Conservation (phyloP, 2,329 filamentous ascomycete genomes). For the Pyricularia sp. region DNA sequence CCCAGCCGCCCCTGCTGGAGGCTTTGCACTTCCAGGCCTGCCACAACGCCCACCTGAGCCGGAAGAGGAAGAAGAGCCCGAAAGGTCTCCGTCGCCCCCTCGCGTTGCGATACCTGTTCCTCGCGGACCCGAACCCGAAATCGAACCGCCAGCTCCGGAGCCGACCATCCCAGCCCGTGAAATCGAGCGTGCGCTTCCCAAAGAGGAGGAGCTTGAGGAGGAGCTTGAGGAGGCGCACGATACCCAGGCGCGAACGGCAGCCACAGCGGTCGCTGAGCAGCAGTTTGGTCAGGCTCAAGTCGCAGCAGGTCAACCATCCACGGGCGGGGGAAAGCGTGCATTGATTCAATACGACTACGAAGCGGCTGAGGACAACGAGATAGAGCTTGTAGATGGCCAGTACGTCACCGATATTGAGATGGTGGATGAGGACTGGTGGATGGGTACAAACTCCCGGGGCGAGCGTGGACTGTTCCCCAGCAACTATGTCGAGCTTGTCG, state of each 20-base stretch:
- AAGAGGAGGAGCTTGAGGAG: slow-evolving; percentile 54
- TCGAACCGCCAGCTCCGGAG: slow-evolving; percentile 40
- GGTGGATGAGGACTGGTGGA: slow-evolving; percentile 99
- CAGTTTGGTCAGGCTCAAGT: slow-evolving; percentile 29
- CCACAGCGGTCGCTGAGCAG: slow-evolving; percentile 42
- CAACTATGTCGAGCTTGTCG: slow-evolving; percentile 88
- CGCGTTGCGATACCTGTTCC: slow-evolving; percentile 79
- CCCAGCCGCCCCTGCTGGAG: slow-evolving; percentile 63
- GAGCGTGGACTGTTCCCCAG: slow-evolving; percentile 89
- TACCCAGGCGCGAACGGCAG: slow-evolving; percentile 43
- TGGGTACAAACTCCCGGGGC: slow-evolving; percentile 78
- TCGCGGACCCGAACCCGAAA: slow-evolving; percentile 45
- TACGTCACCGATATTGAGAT: slow-evolving; percentile 87
- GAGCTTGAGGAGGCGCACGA: slow-evolving; percentile 61
- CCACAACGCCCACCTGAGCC: slow-evolving; percentile 49
- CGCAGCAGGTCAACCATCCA: slow-evolving; percentile 20
- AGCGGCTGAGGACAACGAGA: slow-evolving; percentile 94
- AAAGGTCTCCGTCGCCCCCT: slow-evolving; percentile 63
- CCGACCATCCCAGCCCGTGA: slow-evolving; percentile 43
- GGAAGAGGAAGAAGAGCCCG: slow-evolving; percentile 45
- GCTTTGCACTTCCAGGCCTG: slow-evolving; percentile 71
- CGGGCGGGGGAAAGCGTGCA: slow-evolving; percentile 54
- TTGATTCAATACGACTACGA: slow-evolving; percentile 92
- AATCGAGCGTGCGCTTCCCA: slow-evolving; percentile 51
- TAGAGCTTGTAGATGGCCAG: slow-evolving; percentile 83